A percentile compares a stretch with the other conserved stretches of the same genome.
Conservation (phyloP, 164 flowering plant species). For the Stephania yunnanensis region DNA sequence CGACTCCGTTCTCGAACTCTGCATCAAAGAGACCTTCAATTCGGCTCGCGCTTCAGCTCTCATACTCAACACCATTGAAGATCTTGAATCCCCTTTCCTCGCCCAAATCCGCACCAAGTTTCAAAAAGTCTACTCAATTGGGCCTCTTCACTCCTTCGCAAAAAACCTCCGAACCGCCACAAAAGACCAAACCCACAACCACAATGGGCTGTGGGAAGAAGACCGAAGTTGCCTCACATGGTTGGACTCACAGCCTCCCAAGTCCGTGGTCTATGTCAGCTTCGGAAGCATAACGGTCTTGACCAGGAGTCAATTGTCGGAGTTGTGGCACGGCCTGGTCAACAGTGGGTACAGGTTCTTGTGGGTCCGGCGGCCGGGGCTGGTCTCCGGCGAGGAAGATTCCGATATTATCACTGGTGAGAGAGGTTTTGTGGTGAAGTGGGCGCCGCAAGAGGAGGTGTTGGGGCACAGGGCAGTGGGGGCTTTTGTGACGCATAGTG, state of each 20-base stretch:
- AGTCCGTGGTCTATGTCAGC: conserved; percentile 18
- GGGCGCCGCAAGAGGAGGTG: too few relatives aligned
- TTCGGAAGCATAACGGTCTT: conserved; percentile 12
- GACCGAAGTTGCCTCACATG: conserved; percentile 17
- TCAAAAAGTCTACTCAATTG: conserved; percentile 34
- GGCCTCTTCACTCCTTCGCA: conserved; percentile 37
- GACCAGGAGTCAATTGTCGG: background rate
- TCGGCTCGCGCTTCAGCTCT: conserved; percentile 17
- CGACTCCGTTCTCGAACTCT: conserved; percentile 2
- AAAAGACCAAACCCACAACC: background rate
- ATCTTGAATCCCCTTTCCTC: conserved; percentile 29
- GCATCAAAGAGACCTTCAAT: background rate
- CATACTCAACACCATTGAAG: conserved; percentile 44
- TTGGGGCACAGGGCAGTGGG: background rate
- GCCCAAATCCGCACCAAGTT: conserved; percentile 17
- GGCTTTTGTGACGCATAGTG: conserved; percentile 17
- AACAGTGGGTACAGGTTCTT: conserved; percentile 16
- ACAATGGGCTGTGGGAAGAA: conserved; percentile 11
- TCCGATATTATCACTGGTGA: background rate
- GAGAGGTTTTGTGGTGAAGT: too few relatives aligned
- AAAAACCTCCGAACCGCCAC: background rate
- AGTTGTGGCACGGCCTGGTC: conserved; percentile 17
- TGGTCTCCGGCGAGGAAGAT: background rate
- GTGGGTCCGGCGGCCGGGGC: conserved; percentile 11
- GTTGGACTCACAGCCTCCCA: conserved; percentile 10